A percentile compares a stretch with the other conserved stretches of the same genome.
Conservation (phyloP, 2,329 filamentous ascomycete genomes). For the Pseudopyricularia cyperi region DNA sequence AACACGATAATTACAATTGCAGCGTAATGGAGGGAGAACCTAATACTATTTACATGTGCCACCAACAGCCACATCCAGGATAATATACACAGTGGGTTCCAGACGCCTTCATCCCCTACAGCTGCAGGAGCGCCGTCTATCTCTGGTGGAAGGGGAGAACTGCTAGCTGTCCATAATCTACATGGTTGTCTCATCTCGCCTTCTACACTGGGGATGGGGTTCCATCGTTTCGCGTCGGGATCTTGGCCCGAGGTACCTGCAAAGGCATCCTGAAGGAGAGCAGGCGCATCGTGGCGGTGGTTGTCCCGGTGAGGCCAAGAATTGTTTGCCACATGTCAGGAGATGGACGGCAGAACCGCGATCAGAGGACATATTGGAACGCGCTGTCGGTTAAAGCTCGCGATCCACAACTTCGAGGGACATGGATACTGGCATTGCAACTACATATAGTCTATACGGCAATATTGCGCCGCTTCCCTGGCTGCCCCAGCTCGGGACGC, state of each 20-base stretch:
- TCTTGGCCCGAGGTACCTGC: conserved; percentile 18
- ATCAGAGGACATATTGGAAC: no score
- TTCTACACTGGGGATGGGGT: conserved; percentile 12
- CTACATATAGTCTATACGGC: no score
- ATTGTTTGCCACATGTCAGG: no score
- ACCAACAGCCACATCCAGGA: conserved; percentile 9
- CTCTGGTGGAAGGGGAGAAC: conserved; percentile 29
- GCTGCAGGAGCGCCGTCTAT: conserved; percentile 25
- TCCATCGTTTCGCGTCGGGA: conserved; percentile 25
- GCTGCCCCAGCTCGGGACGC: no score
- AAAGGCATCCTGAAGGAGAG: conserved; percentile 23
- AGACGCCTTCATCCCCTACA: conserved; percentile 15
- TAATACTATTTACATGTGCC: conserved; percentile 28
- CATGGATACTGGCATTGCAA: no score
- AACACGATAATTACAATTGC: not conserved
- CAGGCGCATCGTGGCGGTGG: not conserved
- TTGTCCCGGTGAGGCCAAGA: no score
- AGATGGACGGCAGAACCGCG: no score
- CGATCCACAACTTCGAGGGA: no score
- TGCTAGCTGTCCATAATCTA: conserved; percentile 31
- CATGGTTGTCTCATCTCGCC: conserved; percentile 30
- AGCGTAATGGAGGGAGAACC: conserved; percentile 11
- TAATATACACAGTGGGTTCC: conserved; percentile 19
- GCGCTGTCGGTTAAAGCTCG: no score
- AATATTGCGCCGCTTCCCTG: no score